A percentile compares a stretch with the other conserved stretches of the same genome.
Evolutionary conservation across 2,329 filamentous ascomycete genomes (phyloP).

Genomic region (Talaromyces piceae): DNA sequence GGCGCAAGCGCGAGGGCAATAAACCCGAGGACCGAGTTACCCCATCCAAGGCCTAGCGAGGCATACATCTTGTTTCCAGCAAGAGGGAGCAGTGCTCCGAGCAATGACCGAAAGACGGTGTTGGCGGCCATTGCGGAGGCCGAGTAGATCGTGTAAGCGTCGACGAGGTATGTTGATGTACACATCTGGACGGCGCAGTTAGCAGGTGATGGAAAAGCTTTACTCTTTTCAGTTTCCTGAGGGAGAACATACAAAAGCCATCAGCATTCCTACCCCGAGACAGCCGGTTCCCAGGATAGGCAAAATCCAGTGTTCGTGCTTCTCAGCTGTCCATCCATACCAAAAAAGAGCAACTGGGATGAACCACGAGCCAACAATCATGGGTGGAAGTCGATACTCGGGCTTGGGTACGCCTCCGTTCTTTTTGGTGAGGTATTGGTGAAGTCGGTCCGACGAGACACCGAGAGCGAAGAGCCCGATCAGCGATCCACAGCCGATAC

Average conservation of each 20-base stretch:
- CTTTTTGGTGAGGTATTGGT: conserved; percentile 24
- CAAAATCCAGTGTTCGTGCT: conserved; percentile 50
- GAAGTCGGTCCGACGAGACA: conserved; percentile 24
- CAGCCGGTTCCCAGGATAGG: conserved; percentile 53
- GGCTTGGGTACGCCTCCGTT: conserved; percentile 39
- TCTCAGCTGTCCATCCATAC: conserved; percentile 53
- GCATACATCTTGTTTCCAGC: conserved; percentile 49
- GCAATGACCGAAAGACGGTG: conserved; percentile 48
- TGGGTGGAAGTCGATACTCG: conserved; percentile 47
- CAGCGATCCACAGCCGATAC: conserved; percentile 39
- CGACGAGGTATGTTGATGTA: conserved; percentile 56
- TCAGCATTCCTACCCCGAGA: conserved; percentile 49
- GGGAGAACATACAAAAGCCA: conserved; percentile 39
- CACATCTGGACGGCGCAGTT: conserved; percentile 33
- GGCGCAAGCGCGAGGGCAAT: conserved; percentile 46
- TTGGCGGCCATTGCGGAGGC: conserved; percentile 48
- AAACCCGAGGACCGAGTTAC: conserved; percentile 49
- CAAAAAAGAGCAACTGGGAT: conserved; percentile 50
- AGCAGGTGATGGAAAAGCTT: background rate
- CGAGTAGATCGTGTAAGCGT: conserved; percentile 43
- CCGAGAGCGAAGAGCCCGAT: conserved; percentile 31
- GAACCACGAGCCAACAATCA: conserved; percentile 48
- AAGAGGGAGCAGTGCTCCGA: conserved; percentile 54
- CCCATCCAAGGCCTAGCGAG: conserved; percentile 43
- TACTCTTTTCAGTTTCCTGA: conserved; percentile 1